Conservation (phyloP, 2,329 filamentous ascomycete species). For the Colletotrichum cereale region DNA sequence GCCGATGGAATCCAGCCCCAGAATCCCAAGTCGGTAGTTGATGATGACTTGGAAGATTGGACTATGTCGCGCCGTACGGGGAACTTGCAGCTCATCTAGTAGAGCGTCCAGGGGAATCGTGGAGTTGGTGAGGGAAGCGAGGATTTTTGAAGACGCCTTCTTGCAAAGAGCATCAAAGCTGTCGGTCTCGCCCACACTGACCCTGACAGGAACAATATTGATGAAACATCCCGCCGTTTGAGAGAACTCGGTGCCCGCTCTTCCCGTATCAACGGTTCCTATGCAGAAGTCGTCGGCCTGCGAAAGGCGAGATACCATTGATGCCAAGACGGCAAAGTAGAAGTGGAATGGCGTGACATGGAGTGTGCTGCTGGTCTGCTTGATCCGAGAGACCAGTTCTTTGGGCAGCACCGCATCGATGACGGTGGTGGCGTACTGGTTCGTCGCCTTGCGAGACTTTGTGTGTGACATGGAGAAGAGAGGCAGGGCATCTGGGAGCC, state of each 20-base stretch:
- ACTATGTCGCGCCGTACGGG: slow-evolving; percentile 52
- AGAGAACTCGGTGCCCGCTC: slow-evolving; percentile 46
- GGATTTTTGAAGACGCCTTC: slow-evolving; percentile 26
- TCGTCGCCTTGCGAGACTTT: slow-evolving; percentile 5
- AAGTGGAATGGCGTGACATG: slow-evolving; percentile 56
- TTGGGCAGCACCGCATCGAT: neutral
- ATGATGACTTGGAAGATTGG: slow-evolving; percentile 63
- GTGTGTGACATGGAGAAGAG: slow-evolving; percentile 47
- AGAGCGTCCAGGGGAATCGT: slow-evolving; percentile 63
- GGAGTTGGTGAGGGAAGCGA: slow-evolving; percentile 56
- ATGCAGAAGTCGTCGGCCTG: slow-evolving; percentile 56
- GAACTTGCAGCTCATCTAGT: slow-evolving; percentile 56
- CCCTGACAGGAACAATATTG: slow-evolving; percentile 61
- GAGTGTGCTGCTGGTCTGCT: slow-evolving; percentile 1
- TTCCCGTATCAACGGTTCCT: slow-evolving; percentile 61
- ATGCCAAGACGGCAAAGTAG: slow-evolving; percentile 54
- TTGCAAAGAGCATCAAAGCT: neutral
- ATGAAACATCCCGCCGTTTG: slow-evolving; percentile 60
- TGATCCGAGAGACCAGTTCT: neutral
- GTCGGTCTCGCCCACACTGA: slow-evolving; percentile 43
- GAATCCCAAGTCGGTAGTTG: slow-evolving; percentile 48
- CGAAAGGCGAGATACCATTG: neutral
- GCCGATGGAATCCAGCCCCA: slow-evolving; percentile 9
- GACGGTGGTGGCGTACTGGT: neutral
- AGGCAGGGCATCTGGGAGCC: slow-evolving; percentile 48